phyloP scores from a whole-genome alignment of 305 asterid genomes.

The Fraxinus velutina region DNA sequence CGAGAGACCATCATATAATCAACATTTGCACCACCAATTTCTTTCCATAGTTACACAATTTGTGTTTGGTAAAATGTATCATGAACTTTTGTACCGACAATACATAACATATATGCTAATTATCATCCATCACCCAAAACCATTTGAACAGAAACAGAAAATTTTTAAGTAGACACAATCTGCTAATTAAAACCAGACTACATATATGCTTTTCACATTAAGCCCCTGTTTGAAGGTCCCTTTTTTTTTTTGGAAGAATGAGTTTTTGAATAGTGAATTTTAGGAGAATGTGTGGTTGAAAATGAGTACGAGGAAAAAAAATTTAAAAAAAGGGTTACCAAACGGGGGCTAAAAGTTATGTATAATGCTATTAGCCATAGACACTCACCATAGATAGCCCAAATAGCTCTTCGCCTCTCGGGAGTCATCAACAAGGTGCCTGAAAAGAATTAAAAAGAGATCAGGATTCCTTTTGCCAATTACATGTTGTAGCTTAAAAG shows the following conservation, averaged over 20 bases:
- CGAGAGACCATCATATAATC: neutral
- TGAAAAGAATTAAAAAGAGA: slow-evolving; percentile 32
- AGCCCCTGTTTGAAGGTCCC: neutral
- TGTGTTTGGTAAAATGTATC: neutral
- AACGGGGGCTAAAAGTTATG: neutral
- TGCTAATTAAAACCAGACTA: neutral
- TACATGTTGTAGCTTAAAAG: neutral
- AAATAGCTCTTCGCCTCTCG: slow-evolving; percentile 85
- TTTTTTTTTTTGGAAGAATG: neutral
- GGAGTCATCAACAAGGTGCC: slow-evolving; percentile 97
- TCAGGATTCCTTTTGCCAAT: neutral
- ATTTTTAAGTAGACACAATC: neutral
- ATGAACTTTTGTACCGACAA: neutral
- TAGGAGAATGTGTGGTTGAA: neutral
- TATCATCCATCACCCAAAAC: neutral
- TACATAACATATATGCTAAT: neutral
- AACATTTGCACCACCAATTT: neutral
- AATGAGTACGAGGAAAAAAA: neutral
- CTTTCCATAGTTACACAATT: neutral
- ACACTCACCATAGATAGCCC: slow-evolving; percentile 93
- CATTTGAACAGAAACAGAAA: neutral
- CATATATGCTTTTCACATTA: neutral
- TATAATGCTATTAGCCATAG: slow-evolving; percentile 6
- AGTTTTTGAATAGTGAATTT: neutral
- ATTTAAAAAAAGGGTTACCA: neutral